A percentile compares a stretch with the other conserved stretches of the same genome.
phyloP scores from a whole-genome alignment of 2,329 filamentous ascomycete genomes.

The Periconia digitata region DNA sequence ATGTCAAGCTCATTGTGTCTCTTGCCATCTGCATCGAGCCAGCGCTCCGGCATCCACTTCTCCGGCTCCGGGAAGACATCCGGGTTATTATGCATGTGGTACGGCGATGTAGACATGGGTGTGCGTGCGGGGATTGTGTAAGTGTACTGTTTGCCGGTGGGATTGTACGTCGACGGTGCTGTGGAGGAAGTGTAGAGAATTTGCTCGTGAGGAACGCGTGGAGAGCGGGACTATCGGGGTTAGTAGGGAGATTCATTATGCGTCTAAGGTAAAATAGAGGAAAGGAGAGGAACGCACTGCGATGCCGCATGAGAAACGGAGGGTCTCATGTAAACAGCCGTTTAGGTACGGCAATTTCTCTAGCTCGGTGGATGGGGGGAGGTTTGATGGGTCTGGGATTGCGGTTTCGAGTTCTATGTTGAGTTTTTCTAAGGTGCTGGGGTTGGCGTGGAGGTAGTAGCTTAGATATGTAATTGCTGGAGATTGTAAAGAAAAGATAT shows the following conservation, averaged over 20 bases:
- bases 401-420: background rate
- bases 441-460: slow-evolving; percentile 4
- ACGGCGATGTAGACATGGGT: slow-evolving; percentile 13
- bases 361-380: background rate
- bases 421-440: background rate
- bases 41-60: slow-evolving; percentile 8
- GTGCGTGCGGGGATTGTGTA: slow-evolving; percentile 12
- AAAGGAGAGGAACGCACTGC: background rate
- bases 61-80: slow-evolving; percentile 13
- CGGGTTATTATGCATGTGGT: slow-evolving; percentile 20
- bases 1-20: background rate
- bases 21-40: slow-evolving; percentile 11
- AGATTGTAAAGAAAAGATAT: background rate
- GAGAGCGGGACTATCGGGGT: background rate
- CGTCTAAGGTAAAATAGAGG: background rate
- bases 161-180: background rate
- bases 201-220: slow-evolving; percentile 4
- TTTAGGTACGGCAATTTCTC: slow-evolving; percentile 7
- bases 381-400: background rate
- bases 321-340: slow-evolving; percentile 23
- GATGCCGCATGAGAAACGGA: background rate
- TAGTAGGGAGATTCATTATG: background rate
- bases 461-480: background rate
- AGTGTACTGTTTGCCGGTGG: background rate
- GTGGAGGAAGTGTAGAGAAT: slow-evolving; percentile 6